Evolutionary conservation across 805 yeast genomes (phyloP).

Genomic region (Saccharomycopsis capsularis): DNA sequence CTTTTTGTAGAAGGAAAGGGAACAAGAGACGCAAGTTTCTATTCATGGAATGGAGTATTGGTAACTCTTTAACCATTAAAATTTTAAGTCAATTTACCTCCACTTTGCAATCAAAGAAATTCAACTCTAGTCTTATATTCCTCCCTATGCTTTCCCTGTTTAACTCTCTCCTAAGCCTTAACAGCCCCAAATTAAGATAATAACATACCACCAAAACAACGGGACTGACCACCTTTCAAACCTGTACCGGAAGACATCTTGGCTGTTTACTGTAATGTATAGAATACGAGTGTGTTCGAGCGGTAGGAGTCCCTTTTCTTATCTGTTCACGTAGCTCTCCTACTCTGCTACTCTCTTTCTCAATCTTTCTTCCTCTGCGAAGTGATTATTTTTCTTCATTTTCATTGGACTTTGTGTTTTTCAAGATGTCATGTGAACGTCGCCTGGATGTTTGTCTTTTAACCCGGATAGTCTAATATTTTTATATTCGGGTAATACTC

Average conservation of each 20-base stretch:
- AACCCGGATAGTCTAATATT: not conserved
- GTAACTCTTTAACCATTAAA: no score
- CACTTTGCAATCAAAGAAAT: no score
- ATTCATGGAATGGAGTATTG: not conserved
- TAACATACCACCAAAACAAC: slow-evolving; percentile 38
- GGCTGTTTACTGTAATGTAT: no score
- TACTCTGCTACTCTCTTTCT: not conserved
- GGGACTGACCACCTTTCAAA: slow-evolving; percentile 37
- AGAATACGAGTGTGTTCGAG: no score
- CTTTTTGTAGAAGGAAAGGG: not conserved
- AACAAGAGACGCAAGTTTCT: not conserved
- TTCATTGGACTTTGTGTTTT: not conserved
- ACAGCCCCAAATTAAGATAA: slow-evolving; percentile 4
- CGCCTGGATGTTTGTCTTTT: not conserved
- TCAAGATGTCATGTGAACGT: not conserved
- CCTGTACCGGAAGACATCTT: slow-evolving; percentile 34
- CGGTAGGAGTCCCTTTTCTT: not conserved
- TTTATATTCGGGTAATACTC: not conserved
- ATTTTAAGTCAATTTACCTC: no score
- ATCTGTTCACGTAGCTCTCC: not conserved
- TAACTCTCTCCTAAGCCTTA: no score
- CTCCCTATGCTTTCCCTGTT: no score
- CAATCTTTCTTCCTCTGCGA: not conserved
- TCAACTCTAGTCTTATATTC: no score
- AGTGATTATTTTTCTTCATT: not conserved